Evolutionary conservation across 164 flowering plant genomes (phyloP).

Genomic region (Umbellularia californica): DNA sequence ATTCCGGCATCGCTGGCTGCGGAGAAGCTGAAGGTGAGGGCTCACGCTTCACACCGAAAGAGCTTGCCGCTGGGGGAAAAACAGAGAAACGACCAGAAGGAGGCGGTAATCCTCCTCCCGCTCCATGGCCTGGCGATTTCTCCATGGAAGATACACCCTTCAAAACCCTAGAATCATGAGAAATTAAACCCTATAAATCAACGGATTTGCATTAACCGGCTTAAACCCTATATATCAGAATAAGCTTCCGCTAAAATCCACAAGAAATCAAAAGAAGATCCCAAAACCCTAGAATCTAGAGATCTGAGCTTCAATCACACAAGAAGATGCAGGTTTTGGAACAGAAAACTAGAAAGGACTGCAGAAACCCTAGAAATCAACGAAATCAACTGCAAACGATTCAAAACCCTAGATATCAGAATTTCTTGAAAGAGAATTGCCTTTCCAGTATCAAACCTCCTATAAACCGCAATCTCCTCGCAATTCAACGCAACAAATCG

Average conservation of each 20-base stretch:
- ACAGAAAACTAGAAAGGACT: too few relatives aligned
- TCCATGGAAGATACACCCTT: slow-evolving; percentile 15
- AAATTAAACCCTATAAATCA: neutral
- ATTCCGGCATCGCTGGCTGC: slow-evolving; percentile 21
- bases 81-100: slow-evolving; percentile 16
- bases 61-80: slow-evolving; percentile 6
- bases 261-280: neutral
- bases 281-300: slow-evolving; percentile 1
- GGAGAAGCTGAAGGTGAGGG: slow-evolving; percentile 16
- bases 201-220: neutral
- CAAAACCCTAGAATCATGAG: slow-evolving; percentile 4
- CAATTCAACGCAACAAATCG: too few relatives aligned
- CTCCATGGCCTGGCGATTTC: slow-evolving; percentile 18
- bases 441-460: too few relatives aligned
- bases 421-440: too few relatives aligned
- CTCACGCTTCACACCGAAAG: slow-evolving; percentile 14
- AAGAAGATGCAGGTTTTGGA: neutral
- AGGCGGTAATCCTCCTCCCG: slow-evolving; percentile 18
- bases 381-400: too few relatives aligned
- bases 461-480: too few relatives aligned
- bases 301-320: neutral
- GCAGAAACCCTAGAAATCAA: too few relatives aligned
- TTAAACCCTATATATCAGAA: neutral
- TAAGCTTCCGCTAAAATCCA: neutral
- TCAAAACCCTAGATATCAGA: too few relatives aligned